Conservation (phyloP, 2,329 filamentous ascomycete species). For the Trichoderma sp. region DNA sequence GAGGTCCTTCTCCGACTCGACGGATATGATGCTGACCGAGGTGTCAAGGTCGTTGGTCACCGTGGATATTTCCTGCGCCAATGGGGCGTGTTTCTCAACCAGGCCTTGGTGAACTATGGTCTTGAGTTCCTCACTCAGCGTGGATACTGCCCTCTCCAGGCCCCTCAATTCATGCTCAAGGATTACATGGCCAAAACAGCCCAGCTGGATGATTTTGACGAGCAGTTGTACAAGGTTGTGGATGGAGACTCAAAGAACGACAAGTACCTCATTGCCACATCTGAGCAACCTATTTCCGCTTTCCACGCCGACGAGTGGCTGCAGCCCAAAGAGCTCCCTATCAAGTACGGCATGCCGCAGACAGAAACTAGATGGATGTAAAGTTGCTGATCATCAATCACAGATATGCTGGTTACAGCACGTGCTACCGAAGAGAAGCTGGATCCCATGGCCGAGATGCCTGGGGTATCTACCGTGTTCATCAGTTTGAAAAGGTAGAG, state of each 20-base stretch:
- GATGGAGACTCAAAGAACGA: conserved; percentile 84
- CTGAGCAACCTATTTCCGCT: conserved; percentile 91
- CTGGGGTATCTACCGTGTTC: conserved; percentile 97
- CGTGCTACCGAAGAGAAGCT: conserved; percentile 94
- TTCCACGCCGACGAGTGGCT: conserved; percentile 96
- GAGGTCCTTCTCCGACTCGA: conserved; percentile 87
- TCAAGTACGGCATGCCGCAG: conserved; percentile 59
- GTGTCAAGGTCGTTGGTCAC: conserved; percentile 92
- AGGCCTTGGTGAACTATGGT: conserved; percentile 93
- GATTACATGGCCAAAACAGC: conserved; percentile 98
- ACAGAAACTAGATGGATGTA: not conserved
- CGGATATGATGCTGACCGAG: conserved; percentile 89
- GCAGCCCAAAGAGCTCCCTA: conserved; percentile 77
- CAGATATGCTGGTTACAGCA: conserved; percentile 91
- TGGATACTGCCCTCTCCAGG: conserved; percentile 80
- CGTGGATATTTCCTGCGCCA: conserved; percentile 89
- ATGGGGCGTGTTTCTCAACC: conserved; percentile 89
- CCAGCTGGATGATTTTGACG: conserved; percentile 95
- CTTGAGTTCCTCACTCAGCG: conserved; percentile 81
- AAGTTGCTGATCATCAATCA: conserved; percentile 45
- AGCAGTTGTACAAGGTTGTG: conserved; percentile 96
- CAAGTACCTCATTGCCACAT: conserved; percentile 78
- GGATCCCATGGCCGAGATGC: conserved; percentile 84
- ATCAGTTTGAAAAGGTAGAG: conserved; percentile 88
- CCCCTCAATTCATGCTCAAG: conserved; percentile 92